Evolutionary conservation across 2,329 filamentous ascomycete species (phyloP), one percentile per base, ranked within the genome.

Genomic region (Pestalotiopsis sp.): DNA sequence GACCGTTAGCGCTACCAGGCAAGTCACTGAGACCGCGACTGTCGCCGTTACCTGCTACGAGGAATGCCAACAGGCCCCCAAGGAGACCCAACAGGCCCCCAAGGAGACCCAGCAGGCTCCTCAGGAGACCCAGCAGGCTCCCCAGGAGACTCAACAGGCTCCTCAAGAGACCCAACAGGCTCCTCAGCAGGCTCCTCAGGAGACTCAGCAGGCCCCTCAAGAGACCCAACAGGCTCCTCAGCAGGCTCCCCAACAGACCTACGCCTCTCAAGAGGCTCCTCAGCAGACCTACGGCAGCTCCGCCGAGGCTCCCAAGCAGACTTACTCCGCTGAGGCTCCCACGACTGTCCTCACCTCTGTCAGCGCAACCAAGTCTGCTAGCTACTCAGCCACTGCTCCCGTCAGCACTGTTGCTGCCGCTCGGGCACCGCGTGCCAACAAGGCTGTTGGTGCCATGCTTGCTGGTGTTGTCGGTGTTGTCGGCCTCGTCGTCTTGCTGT

Each of bases 41-140:
- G 73, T 84, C 38, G 81, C 83, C 0, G 77, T 82, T 27, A 86
- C 83, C 20, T 66, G 76, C 68, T 83, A 81, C 27, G 74, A 74
- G 67, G 73, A 81, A 66, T 74, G 83, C 41, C 85, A 83, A 12
- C 70, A 83, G 57, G 79, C 79, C 20, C 77, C 39, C 39, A 45
- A 45, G 39, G 12, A 45, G 27, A 31, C 82, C 17, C 39, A 45
- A 12, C 77, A 81, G 31, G 76, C 76, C 4, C 76, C 73, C 66
- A 78, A 77, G 39, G 71, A 78, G 49, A 77, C 78, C 17, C 45
- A 52, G n/a, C 45, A 79, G 59, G 74, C 81, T 27, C 79, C 78
- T 58, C 70, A 73, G 66, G 67, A 75, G n/a, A 75, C 45, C 1
- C 45, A 52, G 3, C 14, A 52, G 45, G 45, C 45, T n/a, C 45